These are phyloP conservation scores for Drosera capensis DNA, from an alignment of 148 eudicot genomes.

Conservation along the genomic window DNA sequence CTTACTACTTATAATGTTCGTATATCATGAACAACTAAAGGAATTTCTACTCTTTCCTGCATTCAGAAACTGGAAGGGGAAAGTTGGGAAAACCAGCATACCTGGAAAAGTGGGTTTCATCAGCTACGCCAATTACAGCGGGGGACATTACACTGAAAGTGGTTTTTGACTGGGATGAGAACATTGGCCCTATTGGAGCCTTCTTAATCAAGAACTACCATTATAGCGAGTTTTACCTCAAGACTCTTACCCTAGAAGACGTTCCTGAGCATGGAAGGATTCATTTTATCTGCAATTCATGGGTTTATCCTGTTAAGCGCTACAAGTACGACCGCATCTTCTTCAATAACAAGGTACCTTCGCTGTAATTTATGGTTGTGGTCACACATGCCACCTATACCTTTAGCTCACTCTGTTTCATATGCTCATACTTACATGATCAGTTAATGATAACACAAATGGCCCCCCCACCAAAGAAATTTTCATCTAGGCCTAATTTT, in stretches of 20 bases:
- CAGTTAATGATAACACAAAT: too few relatives aligned
- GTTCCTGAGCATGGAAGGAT: slow-evolving; percentile 49
- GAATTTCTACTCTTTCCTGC: background rate
- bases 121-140: slow-evolving; percentile 25
- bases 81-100: slow-evolving; percentile 43
- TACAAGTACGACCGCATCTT: slow-evolving; percentile 62
- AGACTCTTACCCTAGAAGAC: slow-evolving; percentile 35
- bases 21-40: background rate
- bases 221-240: slow-evolving; percentile 62
- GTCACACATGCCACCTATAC: too few relatives aligned
- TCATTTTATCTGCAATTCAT: slow-evolving; percentile 69
- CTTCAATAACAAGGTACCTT: slow-evolving; percentile 70
- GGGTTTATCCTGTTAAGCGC: slow-evolving; percentile 70
- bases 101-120: slow-evolving; percentile 49
- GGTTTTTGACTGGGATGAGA: slow-evolving; percentile 66
- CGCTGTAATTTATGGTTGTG: too few relatives aligned
- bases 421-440: background rate
- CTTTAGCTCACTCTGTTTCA: background rate
- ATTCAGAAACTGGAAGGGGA: slow-evolving; percentile 36
- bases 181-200: slow-evolving; percentile 58
- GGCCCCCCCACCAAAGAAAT: too few relatives aligned
- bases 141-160: slow-evolving; percentile 37
- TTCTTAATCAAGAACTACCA: slow-evolving; percentile 49
- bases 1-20: background rate
- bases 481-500: too few relatives aligned